Evolutionary conservation across 257 asterid genomes (phyloP).

Genomic region (Primulina huaijiensis): DNA sequence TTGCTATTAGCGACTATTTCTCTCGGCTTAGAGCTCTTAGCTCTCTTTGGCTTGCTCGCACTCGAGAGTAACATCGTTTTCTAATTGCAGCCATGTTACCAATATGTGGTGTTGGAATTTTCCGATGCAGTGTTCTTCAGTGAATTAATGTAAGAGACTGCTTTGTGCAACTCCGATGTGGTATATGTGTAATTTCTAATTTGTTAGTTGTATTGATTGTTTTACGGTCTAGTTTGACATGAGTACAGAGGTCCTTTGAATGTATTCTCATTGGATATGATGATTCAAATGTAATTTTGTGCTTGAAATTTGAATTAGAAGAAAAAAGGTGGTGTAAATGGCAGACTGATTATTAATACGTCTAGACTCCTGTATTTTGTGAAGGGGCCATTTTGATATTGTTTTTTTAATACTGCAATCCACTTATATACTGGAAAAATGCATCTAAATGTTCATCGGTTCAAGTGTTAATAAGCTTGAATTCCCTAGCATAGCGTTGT

Average conservation of each 20-base stretch:
- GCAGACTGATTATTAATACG: not conserved
- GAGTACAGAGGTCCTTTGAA: not conserved
- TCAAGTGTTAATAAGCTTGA: no score
- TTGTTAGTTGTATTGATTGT: conserved; percentile 22
- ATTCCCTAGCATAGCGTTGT: no score
- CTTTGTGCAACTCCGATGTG: conserved; percentile 11
- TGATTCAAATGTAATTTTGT: not conserved
- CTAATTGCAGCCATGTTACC: not conserved
- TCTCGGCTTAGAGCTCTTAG: conserved; percentile 62
- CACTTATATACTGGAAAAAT: no score
- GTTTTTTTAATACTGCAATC: no score
- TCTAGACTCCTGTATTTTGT: no score
- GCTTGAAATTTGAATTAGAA: not conserved
- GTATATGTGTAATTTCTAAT: conserved; percentile 14
- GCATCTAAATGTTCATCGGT: no score
- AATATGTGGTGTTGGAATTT: not conserved
- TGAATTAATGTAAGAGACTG: not conserved
- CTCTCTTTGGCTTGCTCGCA: conserved; percentile 62
- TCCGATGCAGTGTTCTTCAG: not conserved
- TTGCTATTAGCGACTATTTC: conserved; percentile 50
- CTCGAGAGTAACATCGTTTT: conserved; percentile 36
- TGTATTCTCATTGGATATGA: not conserved
- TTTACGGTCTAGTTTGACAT: conserved; percentile 6
- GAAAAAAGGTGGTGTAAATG: not conserved
- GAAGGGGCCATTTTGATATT: no score